phyloP scores from a whole-genome alignment of 23 red algal species.

The Chondrus crispus region DNA sequence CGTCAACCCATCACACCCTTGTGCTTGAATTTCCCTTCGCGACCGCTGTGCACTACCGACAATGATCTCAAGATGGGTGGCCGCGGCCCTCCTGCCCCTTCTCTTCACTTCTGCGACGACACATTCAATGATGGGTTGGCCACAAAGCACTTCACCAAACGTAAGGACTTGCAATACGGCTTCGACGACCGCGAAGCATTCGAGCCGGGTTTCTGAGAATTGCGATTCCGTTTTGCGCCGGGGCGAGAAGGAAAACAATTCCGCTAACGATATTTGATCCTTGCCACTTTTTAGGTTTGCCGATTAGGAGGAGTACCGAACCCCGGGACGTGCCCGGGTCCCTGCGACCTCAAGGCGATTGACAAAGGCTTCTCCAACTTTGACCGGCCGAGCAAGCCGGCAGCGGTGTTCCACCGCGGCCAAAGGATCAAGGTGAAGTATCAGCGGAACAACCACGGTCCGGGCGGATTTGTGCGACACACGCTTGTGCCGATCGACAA shows the following conservation, averaged over 20 bases:
- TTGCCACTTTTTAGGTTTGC: not conserved
- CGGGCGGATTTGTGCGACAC: slow-evolving; percentile 36
- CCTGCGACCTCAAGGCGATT: slow-evolving; percentile 22
- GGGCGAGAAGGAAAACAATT: not conserved
- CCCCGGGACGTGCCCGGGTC: slow-evolving; percentile 19
- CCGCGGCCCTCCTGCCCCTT: too few relatives aligned
- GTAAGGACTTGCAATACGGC: not conserved
- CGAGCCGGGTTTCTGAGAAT: not conserved
- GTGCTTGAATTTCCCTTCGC: too few relatives aligned
- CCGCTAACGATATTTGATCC: not conserved
- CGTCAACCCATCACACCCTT: too few relatives aligned
- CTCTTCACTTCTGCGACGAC: not conserved
- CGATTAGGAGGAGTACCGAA: slow-evolving; percentile 38
- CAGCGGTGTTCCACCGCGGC: not conserved
- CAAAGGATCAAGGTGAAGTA: slow-evolving; percentile 11
- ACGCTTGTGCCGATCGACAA: slow-evolving; percentile 29
- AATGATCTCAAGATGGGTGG: too few relatives aligned
- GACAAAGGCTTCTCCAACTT: slow-evolving; percentile 12
- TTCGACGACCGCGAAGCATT: not conserved
- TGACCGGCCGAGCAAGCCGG: not conserved
- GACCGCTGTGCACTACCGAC: too few relatives aligned
- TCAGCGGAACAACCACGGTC: slow-evolving; percentile 59
- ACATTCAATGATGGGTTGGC: slow-evolving; percentile 45
- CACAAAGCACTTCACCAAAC: slow-evolving; percentile 30
- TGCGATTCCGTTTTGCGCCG: not conserved